These are phyloP conservation scores for Solanum arcanum DNA, from an alignment of 257 asterid species.

Conservation along the genomic window DNA sequence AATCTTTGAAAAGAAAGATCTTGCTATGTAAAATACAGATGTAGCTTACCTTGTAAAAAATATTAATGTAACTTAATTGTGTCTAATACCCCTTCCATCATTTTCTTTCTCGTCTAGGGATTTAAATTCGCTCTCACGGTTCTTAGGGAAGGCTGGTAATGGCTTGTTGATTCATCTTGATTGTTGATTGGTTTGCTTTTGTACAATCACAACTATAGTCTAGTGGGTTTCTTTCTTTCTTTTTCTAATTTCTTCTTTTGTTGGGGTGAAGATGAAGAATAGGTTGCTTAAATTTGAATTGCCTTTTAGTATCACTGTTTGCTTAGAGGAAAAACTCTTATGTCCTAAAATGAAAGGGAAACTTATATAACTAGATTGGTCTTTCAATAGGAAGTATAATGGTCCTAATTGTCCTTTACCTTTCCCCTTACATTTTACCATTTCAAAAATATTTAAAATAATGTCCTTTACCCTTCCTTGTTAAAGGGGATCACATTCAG, in stretches of 20 bases:
- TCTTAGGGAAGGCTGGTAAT: background rate
- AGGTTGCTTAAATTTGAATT: background rate
- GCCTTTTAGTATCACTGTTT: background rate
- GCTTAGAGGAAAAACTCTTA: background rate
- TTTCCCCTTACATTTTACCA: background rate
- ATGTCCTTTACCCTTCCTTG: background rate
- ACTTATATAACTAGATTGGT: background rate
- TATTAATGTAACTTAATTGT: background rate
- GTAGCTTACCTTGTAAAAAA: background rate
- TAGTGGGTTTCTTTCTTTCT: background rate
- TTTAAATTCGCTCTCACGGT: background rate
- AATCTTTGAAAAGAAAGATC: background rate
- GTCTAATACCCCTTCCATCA: background rate
- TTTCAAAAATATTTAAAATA: background rate
- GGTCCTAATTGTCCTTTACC: background rate
- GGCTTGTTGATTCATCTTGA: background rate
- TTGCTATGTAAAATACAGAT: background rate
- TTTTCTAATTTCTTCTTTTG: background rate
- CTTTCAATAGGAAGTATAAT: background rate
- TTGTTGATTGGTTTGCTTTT: background rate
- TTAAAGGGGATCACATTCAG: background rate
- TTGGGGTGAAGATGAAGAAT: background rate
- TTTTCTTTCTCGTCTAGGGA: background rate
- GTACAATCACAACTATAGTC: background rate
- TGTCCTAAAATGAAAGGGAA: background rate